Conservation (phyloP, 2,329 filamentous ascomycete species). For the Tricladium varicosporioides region DNA sequence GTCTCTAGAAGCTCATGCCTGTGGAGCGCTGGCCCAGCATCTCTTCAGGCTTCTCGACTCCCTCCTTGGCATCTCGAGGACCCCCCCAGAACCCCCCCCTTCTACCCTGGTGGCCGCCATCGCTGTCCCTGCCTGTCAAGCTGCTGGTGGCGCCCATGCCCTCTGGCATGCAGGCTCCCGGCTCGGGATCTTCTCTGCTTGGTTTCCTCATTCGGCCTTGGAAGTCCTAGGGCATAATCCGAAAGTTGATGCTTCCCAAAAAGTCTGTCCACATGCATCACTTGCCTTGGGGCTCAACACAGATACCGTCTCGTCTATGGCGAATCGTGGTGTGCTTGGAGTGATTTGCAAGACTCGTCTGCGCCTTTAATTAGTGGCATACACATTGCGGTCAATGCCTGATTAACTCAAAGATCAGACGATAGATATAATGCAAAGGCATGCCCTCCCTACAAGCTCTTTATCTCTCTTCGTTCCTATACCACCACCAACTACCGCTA, state of each 20-base stretch:
- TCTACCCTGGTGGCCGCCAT: neutral
- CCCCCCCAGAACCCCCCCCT: slow-evolving; percentile 2
- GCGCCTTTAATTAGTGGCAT: slow-evolving; percentile 31
- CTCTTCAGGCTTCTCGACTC: neutral
- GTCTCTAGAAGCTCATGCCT: slow-evolving; percentile 25
- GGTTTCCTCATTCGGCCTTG: slow-evolving; percentile 23
- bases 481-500: slow-evolving; percentile 21
- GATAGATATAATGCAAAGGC: slow-evolving; percentile 35
- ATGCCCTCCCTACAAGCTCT: slow-evolving; percentile 24
- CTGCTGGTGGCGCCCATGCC: slow-evolving; percentile 16
- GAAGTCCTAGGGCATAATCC: slow-evolving; percentile 25
- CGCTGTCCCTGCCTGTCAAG: slow-evolving; percentile 8
- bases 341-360: slow-evolving; percentile 40
- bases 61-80: no score
- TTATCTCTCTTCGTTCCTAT: slow-evolving; percentile 21
- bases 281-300: slow-evolving; percentile 32
- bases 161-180: slow-evolving; percentile 12
- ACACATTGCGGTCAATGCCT: slow-evolving; percentile 31
- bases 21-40: slow-evolving; percentile 7
- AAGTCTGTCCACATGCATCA: slow-evolving; percentile 26
- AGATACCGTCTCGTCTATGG: slow-evolving; percentile 47
- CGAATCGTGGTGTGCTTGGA: slow-evolving; percentile 48
- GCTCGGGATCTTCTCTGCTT: slow-evolving; percentile 25
- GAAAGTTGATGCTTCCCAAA: slow-evolving; percentile 21
- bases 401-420: slow-evolving; percentile 31